Evolutionary conservation across 495 filamentous ascomycete genomes (phyloP), one percentile per base, ranked within the genome.

Genomic region (Hypoxylon cercidicola): DNA sequence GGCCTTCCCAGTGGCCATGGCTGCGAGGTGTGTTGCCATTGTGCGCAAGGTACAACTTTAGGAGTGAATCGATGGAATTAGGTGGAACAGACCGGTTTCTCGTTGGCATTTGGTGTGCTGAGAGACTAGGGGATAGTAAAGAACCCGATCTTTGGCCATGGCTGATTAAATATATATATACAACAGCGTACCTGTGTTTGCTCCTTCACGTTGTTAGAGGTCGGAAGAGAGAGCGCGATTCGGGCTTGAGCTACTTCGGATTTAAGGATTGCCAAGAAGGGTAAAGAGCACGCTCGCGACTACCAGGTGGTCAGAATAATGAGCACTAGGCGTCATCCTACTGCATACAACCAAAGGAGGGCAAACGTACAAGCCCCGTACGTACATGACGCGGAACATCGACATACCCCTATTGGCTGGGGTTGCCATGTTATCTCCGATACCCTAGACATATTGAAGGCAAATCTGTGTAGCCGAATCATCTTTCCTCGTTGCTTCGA

Each of bases 1-100:
- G 7, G 72, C 77, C 70, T 75, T 77, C 4, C 57, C 70, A 11
- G 39, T 58, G 43, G 62, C 65, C n/a, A 81, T 51, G 40, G 78
- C 78, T 62, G 80, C 80, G 48, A 77, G 72, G 55, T 82, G 80
- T 16, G 74, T 76, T 54, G 71, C 40, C 76, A 79, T 81, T 51
- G n/a, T 59, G 32, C n/a, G 6, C 6, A 11, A 32, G 10, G 30
- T 32, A 32, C 9, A 25, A 25, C 2, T 25, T 25, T 25, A 25
- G 23, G 23, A 25, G 23, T 32, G 30, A 10, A 32, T 8, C 30
- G 9, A 32, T 5, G 30, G 30, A 32, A 9, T 32, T 2, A 32
- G 30, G 10, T 32, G 30, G 10, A 8, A 32, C 30, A 32, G 30
- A 10, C 30, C 7, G 9, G 30, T 32, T 32, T 4, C 3, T 32